These are phyloP conservation scores for Mortierella sp. DNA, from an alignment of 371 early-diverging fungal genomes.

Conservation along the genomic window DNA sequence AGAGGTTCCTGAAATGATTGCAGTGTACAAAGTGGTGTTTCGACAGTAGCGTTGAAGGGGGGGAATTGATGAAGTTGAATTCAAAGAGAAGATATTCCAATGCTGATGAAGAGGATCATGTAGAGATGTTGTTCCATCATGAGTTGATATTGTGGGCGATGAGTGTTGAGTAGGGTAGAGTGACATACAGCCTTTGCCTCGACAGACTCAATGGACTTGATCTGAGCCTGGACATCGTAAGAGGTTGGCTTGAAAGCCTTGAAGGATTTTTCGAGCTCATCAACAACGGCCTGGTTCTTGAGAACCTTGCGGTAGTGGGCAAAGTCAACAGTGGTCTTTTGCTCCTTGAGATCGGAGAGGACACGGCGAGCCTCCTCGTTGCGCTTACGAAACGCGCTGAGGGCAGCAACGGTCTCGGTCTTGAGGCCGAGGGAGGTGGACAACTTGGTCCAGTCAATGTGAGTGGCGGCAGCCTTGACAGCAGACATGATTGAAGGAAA, in stretches of 20 bases:
- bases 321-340: conserved; percentile 88
- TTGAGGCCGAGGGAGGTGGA: conserved; percentile 83
- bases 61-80: no score
- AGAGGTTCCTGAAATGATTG: no score
- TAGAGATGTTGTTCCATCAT: background rate
- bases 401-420: conserved; percentile 89
- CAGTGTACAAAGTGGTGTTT: no score
- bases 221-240: conserved; percentile 88
- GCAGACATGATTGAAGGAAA: conserved; percentile 64
- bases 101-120: no score
- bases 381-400: conserved; percentile 95
- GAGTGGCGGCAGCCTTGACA: conserved; percentile 71
- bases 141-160: background rate
- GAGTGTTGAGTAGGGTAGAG: conserved; percentile 1
- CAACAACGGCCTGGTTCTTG: conserved; percentile 91
- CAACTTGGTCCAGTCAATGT: conserved; percentile 92
- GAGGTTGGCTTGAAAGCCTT: conserved; percentile 85
- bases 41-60: no score
- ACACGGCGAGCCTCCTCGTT: conserved; percentile 92
- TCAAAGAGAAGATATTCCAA: no score
- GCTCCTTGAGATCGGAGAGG: conserved; percentile 85
- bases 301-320: conserved; percentile 86
- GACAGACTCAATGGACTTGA: conserved; percentile 88
- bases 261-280: conserved; percentile 90
- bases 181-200: conserved; percentile 90